phyloP scores from a whole-genome alignment of 148 eudicot genomes.

The Polygonum aviculare region DNA sequence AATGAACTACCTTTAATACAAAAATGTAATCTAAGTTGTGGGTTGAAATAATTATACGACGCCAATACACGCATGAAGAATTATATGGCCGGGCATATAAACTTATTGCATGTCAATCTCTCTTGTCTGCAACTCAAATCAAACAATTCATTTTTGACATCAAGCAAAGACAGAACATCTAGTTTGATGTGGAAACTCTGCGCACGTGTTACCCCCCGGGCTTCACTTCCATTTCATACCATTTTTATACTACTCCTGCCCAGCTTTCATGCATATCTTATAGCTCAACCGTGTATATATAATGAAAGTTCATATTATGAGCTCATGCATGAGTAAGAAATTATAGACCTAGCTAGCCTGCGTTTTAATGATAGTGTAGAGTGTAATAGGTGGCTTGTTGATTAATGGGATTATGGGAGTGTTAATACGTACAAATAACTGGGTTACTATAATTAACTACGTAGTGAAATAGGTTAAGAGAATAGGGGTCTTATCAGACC shows the following conservation, averaged over 20 bases:
- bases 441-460: no score
- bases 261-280: neutral
- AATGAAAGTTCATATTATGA: no score
- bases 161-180: neutral
- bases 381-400: no score
- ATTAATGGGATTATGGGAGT: no score
- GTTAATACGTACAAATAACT: no score
- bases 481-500: constrained; percentile 4
- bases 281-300: no score
- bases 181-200: neutral
- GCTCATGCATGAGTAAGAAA: no score
- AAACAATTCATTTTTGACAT: neutral
- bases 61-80: neutral
- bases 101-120: neutral
- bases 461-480: neutral
- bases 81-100: neutral
- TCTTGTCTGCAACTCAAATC: neutral
- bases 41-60: no score
- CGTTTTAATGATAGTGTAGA: no score
- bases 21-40: no score
- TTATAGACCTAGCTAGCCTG: no score
- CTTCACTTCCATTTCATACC: neutral
- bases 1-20: no score
- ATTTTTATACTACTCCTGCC: neutral
- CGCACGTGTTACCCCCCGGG: neutral